Percentiles rank a stretch among this genome's conserved stretches.
phyloP scores from a whole-genome alignment of 352 stramenopile species.

The Phytopythium sindhum region DNA sequence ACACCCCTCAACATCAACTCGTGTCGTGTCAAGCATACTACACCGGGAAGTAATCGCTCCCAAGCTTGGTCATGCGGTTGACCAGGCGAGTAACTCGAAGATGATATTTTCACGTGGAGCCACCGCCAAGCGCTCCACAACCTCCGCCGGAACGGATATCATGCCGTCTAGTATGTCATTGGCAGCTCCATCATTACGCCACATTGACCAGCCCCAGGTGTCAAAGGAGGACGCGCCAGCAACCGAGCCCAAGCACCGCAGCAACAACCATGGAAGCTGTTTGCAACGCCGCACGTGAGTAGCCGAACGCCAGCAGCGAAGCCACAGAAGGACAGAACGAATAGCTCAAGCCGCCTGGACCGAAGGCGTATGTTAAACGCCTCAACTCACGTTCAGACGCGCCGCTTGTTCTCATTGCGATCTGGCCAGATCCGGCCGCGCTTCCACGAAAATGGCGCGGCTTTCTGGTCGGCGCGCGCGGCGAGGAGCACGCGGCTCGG shows the following conservation, averaged over 20 bases:
- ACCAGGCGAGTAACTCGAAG: background rate
- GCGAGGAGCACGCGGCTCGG: background rate
- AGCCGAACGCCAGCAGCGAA: background rate
- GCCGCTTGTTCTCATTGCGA: too few relatives aligned
- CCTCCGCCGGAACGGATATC: background rate
- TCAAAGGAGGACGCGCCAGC: background rate
- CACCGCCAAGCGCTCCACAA: background rate
- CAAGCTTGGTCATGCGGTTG: too few relatives aligned
- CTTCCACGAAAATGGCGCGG: background rate
- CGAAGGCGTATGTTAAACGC: background rate
- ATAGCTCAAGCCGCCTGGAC: background rate
- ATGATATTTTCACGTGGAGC: background rate
- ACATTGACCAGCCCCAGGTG: background rate
- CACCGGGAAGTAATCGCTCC: too few relatives aligned
- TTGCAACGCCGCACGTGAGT: background rate
- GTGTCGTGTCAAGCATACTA: too few relatives aligned
- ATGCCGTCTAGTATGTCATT: background rate
- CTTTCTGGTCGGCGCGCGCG: background rate
- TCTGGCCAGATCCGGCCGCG: background rate
- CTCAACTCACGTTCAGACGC: too few relatives aligned
- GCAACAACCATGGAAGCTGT: background rate
- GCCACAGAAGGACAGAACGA: background rate
- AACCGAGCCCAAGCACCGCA: background rate
- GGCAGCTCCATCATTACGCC: background rate
- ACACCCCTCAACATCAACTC: too few relatives aligned